A percentile compares a stretch with the other conserved stretches of the same genome.
phyloP scores from a whole-genome alignment of 805 yeast genomes.

The Blastobotrys attinorum region DNA sequence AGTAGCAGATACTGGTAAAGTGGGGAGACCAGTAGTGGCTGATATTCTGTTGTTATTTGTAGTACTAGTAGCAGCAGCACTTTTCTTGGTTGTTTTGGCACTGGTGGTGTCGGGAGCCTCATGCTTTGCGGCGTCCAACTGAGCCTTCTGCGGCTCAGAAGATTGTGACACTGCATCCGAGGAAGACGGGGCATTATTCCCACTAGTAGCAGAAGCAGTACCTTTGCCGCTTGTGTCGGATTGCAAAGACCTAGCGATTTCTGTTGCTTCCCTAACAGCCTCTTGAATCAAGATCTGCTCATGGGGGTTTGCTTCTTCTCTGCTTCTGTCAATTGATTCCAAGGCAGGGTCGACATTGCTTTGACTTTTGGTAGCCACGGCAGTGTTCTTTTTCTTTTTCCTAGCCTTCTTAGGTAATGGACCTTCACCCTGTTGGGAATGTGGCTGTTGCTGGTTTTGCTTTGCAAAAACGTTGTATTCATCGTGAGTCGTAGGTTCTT shows the following conservation, averaged over 20 bases:
- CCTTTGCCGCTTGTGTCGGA: neutral
- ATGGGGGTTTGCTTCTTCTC: constrained; percentile 1
- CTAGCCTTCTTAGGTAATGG: neutral
- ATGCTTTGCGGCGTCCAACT: too few relatives aligned
- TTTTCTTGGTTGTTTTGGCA: constrained; percentile 4
- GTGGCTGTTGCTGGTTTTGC: neutral
- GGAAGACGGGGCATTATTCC: neutral
- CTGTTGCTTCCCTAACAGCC: constrained; percentile 17
- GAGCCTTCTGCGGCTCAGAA: too few relatives aligned
- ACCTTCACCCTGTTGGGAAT: neutral
- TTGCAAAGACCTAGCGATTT: constrained; percentile 10
- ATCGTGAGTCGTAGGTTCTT: neutral
- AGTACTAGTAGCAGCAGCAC: constrained; percentile 3
- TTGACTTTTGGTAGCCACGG: constrained; percentile 48
- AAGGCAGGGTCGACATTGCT: constrained; percentile 49
- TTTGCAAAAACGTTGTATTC: neutral
- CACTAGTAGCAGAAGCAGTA: neutral
- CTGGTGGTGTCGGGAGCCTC: neutral
- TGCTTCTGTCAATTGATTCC: constrained; percentile 39
- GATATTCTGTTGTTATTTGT: too few relatives aligned
- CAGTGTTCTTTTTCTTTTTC: constrained; percentile 1
- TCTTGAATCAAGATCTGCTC: constrained; percentile 8
- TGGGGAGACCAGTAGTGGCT: too few relatives aligned
- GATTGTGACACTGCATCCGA: too few relatives aligned
- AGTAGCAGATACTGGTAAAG: too few relatives aligned